Conservation (phyloP, 2,329 filamentous ascomycete species). For the Ophiognomonia clavigignenti-juglandacearum region DNA sequence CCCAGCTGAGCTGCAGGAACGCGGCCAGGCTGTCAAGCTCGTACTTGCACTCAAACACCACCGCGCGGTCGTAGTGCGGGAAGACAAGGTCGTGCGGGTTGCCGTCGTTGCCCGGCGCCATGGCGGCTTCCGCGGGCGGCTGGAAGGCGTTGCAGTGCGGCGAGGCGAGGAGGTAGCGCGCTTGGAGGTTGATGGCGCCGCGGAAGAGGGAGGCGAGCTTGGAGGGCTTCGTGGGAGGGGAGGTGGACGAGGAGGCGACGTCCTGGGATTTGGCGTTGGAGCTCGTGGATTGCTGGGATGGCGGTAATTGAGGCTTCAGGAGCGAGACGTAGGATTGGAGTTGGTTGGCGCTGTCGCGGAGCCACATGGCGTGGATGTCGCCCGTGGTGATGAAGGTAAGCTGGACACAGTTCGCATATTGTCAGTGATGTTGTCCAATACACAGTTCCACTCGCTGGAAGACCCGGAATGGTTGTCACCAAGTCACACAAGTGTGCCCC, state of each 20-base stretch:
- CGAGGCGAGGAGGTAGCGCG: slow-evolving; percentile 53
- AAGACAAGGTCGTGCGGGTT: slow-evolving; percentile 16
- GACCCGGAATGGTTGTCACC: too few relatives aligned
- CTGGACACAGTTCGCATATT: slow-evolving; percentile 17
- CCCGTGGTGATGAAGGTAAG: slow-evolving; percentile 70
- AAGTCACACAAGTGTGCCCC: too few relatives aligned
- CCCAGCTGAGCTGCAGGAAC: slow-evolving; percentile 66
- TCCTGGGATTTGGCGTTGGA: not conserved
- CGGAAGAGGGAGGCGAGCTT: slow-evolving; percentile 59
- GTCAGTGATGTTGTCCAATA: not conserved
- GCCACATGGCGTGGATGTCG: slow-evolving; percentile 78
- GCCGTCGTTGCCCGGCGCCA: slow-evolving; percentile 27
- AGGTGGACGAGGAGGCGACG: too few relatives aligned
- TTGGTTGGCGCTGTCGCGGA: slow-evolving; percentile 69
- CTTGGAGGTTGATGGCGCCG: slow-evolving; percentile 61
- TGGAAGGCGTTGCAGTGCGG: slow-evolving; percentile 84
- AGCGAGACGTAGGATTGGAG: slow-evolving; percentile 58
- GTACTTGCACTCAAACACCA: slow-evolving; percentile 82
- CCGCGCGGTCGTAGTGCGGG: slow-evolving; percentile 49
- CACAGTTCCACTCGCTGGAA: too few relatives aligned
- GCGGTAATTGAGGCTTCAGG: slow-evolving; percentile 33
- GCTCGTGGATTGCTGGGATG: not conserved
- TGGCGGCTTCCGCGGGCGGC: slow-evolving; percentile 62
- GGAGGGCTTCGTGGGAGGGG: too few relatives aligned
- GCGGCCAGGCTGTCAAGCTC: slow-evolving; percentile 76